Base-by-base conservation (phyloP, 257 asterid genomes). In the Euphrasia confusa region DNA sequence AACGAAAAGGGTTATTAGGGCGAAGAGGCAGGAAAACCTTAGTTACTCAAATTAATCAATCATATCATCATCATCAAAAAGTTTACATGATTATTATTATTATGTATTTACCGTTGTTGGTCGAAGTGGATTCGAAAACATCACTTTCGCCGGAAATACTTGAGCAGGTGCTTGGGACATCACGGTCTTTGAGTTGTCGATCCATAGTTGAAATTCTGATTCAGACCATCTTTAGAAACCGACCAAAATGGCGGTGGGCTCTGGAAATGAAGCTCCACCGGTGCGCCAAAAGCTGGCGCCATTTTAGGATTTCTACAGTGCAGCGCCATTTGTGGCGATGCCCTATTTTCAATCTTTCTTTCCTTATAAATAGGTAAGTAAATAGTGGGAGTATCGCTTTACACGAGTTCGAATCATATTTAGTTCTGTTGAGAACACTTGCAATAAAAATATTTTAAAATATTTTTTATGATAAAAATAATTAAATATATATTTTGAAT, bases 91-190 rank as follows among this genome's bases (percentile, higher is more conserved):
- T 40, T 40, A 40, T 33, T 33, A 33, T 3, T 33, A 33, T 33
- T 33, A 33, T 33, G 33, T 35, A 35, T 77, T 75, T 65, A 88
- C 95, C 85, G 40, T 73, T 79, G 72, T 72, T 83, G 61, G 67
- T 86, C 54, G 88, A 69, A 48, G 77, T 42, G 26, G 92, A 89
- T 64, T 84, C 88, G 26, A 81, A 84, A 47, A 79, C 80, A 61
- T 81, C 94, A 59, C 84, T 82, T 52, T 69, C 59, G 32, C 73
- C 53, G 54, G 87, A 74, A 67, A 72, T 61, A 67, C 33, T 64
- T 26, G 81, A 28, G 71, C 60, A 56, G 66, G 52, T 72, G 56
- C 68, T 63, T 71, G 81, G 79, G 72, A 67, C 73, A 71, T 67
- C 50, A n/a, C 15, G 69, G 24, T 73, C 87, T 71, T 75, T 81